Evolutionary conservation across 306 rosid species (phyloP).

Genomic region (Prosopis cineraria): DNA sequence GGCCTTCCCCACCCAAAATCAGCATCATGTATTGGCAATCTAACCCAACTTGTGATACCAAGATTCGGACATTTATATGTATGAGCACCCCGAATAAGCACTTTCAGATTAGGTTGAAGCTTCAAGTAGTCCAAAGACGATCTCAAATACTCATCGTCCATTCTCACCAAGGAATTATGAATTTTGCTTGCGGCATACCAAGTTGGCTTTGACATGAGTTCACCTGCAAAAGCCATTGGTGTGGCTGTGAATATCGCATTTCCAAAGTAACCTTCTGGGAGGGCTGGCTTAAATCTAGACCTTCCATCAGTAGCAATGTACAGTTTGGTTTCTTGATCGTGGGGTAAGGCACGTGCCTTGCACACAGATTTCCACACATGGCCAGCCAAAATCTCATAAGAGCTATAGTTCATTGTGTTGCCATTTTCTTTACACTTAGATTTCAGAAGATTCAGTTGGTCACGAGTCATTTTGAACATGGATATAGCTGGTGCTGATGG

Average conservation of each 20-base stretch:
- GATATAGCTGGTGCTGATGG: background rate
- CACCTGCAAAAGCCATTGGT: conserved; percentile 64
- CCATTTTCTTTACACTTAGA: background rate
- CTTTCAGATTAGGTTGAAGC: background rate
- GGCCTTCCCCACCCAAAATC: conserved; percentile 41
- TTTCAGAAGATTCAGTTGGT: background rate
- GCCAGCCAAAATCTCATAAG: background rate
- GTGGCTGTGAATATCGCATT: conserved; percentile 84
- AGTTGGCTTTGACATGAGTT: conserved; percentile 66
- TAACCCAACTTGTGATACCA: background rate
- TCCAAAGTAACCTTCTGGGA: conserved; percentile 84
- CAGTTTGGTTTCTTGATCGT: background rate
- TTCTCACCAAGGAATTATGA: conserved; percentile 58
- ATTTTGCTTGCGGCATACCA: conserved; percentile 84
- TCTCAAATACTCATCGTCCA: conserved; percentile 51
- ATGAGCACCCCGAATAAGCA: background rate
- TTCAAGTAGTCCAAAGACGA: background rate
- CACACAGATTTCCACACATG: background rate
- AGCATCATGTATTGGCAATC: conserved; percentile 80
- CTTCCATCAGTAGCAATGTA: background rate
- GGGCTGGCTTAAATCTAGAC: conserved; percentile 49
- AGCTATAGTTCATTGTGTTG: conserved; percentile 1
- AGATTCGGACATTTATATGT: background rate
- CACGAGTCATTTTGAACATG: background rate
- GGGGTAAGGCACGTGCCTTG: background rate